Percentiles rank a stretch among this genome's conserved stretches.
These are phyloP conservation scores for Eucalyptus cloeziana DNA, from an alignment of 345 rosid genomes.

Conservation along the genomic window DNA sequence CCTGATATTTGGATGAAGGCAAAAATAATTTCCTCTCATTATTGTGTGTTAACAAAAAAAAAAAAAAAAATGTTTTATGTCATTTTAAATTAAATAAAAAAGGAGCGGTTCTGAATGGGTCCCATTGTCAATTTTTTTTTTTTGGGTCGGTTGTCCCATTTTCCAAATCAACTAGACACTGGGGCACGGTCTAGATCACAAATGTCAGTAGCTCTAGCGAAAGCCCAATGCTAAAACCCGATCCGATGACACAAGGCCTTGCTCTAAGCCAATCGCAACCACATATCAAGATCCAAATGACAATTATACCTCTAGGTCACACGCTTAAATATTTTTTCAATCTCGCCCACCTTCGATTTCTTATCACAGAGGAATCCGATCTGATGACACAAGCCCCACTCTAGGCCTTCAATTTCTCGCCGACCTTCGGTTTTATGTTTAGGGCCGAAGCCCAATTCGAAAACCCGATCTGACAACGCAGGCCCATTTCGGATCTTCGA, in stretches of 20 bases:
- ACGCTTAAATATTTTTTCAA: neutral
- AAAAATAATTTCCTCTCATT: neutral
- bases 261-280: neutral
- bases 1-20: neutral
- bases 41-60: neutral
- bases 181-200: neutral
- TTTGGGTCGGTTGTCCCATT: too few relatives aligned
- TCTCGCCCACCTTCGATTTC: too few relatives aligned
- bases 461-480: too few relatives aligned
- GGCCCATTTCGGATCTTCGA: too few relatives aligned
- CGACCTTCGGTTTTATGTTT: too few relatives aligned
- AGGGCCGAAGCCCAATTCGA: too few relatives aligned
- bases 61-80: neutral
- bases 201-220: neutral
- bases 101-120: neutral
- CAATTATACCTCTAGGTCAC: neutral
- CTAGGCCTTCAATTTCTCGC: too few relatives aligned
- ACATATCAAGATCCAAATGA: neutral
- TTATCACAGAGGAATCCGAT: too few relatives aligned
- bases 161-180: neutral
- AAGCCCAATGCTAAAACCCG: neutral
- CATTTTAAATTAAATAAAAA: neutral
- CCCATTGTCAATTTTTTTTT: too few relatives aligned
- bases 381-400: too few relatives aligned
- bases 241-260: neutral